These are phyloP conservation scores for Tuber microsphaerosporum DNA, from an alignment of 495 filamentous ascomycete species.

Conservation along the genomic window DNA sequence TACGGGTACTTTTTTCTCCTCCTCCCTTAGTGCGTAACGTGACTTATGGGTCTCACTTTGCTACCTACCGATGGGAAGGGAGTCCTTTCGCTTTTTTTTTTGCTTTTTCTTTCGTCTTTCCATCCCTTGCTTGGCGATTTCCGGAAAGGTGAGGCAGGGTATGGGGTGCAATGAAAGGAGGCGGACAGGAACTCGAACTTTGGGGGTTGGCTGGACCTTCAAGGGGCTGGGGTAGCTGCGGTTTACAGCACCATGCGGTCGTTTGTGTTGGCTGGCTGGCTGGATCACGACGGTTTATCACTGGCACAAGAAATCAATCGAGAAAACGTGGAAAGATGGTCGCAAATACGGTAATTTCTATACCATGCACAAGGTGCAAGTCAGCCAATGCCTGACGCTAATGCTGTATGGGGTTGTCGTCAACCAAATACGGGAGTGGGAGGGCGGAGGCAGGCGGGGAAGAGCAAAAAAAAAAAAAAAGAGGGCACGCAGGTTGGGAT, in stretches of 20 bases:
- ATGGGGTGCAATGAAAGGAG: conserved; percentile 16
- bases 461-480: conserved; percentile 23
- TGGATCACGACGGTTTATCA: conserved; percentile 1
- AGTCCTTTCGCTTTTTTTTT: conserved; percentile 5
- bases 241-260: conserved; percentile 19
- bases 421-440: not conserved
- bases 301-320: not conserved
- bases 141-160: conserved; percentile 32
- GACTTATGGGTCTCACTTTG: conserved; percentile 17
- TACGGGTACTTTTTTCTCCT: conserved; percentile 15
- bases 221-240: conserved; percentile 12
- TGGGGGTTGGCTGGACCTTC: conserved; percentile 18
- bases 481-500: conserved; percentile 9
- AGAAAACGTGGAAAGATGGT: conserved; percentile 1
- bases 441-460: conserved; percentile 1
- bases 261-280: conserved; percentile 20
- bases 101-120: not conserved
- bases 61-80: conserved; percentile 26
- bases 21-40: conserved; percentile 22
- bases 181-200: conserved; percentile 21
- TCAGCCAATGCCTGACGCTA: not conserved
- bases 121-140: conserved; percentile 29
- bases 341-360: conserved; percentile 1
- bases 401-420: not conserved
- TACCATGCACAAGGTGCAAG: not conserved